phyloP scores from a whole-genome alignment of 257 asterid genomes.

The Nicotiana obtusifolia region DNA sequence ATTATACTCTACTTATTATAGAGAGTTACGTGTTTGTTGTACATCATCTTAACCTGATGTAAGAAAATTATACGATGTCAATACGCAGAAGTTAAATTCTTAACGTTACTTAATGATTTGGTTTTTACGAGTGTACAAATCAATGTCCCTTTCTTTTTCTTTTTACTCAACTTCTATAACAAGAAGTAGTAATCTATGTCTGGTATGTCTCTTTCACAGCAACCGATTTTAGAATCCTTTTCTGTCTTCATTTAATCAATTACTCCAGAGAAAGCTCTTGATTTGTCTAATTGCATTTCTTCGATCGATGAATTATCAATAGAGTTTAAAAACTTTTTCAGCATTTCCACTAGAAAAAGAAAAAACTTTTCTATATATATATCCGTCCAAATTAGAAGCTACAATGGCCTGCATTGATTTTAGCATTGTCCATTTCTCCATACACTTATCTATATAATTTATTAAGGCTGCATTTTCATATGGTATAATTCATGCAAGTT shows the following conservation, averaged over 20 bases:
- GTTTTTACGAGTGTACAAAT: too few relatives aligned
- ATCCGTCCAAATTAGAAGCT: neutral
- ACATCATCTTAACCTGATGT: too few relatives aligned
- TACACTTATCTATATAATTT: neutral
- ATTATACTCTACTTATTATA: too few relatives aligned
- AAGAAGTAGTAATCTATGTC: too few relatives aligned
- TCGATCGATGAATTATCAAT: neutral
- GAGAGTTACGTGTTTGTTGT: too few relatives aligned
- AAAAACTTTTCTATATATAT: too few relatives aligned
- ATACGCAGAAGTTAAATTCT: too few relatives aligned
- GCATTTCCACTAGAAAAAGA: neutral
- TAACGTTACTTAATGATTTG: too few relatives aligned
- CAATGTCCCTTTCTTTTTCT: too few relatives aligned
- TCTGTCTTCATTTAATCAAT: neutral
- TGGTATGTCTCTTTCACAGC: too few relatives aligned
- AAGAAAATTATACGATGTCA: too few relatives aligned
- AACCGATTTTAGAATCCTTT: neutral
- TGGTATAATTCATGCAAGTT: neutral
- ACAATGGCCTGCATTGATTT: neutral
- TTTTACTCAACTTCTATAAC: too few relatives aligned
- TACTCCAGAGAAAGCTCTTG: neutral
- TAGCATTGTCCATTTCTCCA: neutral
- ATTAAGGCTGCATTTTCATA: neutral
- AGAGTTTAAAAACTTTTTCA: neutral
- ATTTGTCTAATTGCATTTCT: neutral